These are phyloP conservation scores for Fusarium nisikadoi DNA, from an alignment of 2,329 filamentous ascomycete genomes.

Conservation along the genomic window DNA sequence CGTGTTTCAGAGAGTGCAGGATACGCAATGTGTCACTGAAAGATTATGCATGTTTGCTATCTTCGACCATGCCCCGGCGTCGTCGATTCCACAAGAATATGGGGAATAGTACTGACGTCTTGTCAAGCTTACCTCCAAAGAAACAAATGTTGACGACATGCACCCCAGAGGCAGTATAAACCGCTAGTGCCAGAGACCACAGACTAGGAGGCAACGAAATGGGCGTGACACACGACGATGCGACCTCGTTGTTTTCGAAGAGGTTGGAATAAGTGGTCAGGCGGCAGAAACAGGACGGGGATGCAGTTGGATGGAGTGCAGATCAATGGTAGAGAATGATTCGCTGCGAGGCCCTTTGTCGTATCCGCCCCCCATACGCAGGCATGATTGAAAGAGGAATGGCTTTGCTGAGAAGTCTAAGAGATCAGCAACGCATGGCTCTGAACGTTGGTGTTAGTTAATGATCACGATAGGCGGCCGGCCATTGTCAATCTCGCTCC, in stretches of 20 bases:
- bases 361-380: conserved; percentile 37
- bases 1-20: neutral
- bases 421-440: conserved; percentile 36
- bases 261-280: conserved; percentile 44
- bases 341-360: conserved; percentile 25
- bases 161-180: conserved; percentile 20
- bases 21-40: neutral
- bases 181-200: conserved; percentile 21
- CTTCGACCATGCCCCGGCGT: neutral
- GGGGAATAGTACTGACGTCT: conserved; percentile 17
- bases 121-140: conserved; percentile 18
- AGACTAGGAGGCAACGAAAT: conserved; percentile 16
- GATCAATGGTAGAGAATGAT: conserved; percentile 31
- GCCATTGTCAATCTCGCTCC: conserved; percentile 20
- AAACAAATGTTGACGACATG: conserved; percentile 20
- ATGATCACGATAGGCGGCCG: conserved; percentile 35
- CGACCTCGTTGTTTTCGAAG: conserved; percentile 24
- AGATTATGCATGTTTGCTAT: conserved; percentile 4
- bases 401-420: conserved; percentile 13
- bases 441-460: conserved; percentile 15
- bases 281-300: conserved; percentile 39
- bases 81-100: conserved; percentile 18
- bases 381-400: conserved; percentile 36
- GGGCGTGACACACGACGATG: conserved; percentile 26
- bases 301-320: conserved; percentile 38